Conservation (phyloP, 768 basidiomycete genomes). For the Calocybe indica region DNA sequence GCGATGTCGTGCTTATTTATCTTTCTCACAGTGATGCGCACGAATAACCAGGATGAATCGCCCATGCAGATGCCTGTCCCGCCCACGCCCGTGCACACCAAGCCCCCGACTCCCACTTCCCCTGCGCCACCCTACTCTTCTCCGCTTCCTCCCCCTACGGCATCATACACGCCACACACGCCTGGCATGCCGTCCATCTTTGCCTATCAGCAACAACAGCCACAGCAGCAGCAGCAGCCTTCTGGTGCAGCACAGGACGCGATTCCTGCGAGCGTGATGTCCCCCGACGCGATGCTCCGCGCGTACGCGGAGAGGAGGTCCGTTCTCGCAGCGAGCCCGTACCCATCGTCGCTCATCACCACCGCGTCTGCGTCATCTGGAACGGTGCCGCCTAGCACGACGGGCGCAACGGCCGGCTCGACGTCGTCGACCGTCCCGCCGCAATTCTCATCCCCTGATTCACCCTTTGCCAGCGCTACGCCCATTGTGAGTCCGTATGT, state of each 20-base stretch:
- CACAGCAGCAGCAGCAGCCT: conserved; percentile 16
- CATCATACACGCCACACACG: conserved; percentile 2
- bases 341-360: neutral
- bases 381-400: neutral
- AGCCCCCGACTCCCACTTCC: conserved; percentile 22
- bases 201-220: neutral
- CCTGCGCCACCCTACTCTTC: conserved; percentile 2
- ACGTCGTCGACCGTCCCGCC: neutral
- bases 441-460: conserved; percentile 7
- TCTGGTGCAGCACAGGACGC: conserved; percentile 14
- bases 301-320: conserved; percentile 52
- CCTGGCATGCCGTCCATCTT: conserved; percentile 9
- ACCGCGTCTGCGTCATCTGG: neutral
- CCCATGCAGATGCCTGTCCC: conserved; percentile 22
- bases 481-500: conserved; percentile 9
- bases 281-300: conserved; percentile 73
- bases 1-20: conserved; percentile 4
- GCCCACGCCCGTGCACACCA: conserved; percentile 26
- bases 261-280: conserved; percentile 30
- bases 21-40: conserved; percentile 61
- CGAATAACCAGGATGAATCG: conserved; percentile 46
- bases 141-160: neutral
- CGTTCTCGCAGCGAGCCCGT: neutral
- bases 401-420: neutral
- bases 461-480: conserved; percentile 19